phyloP scores from a whole-genome alignment of 768 basidiomycete genomes.

The Sarcomyxa edulis region DNA sequence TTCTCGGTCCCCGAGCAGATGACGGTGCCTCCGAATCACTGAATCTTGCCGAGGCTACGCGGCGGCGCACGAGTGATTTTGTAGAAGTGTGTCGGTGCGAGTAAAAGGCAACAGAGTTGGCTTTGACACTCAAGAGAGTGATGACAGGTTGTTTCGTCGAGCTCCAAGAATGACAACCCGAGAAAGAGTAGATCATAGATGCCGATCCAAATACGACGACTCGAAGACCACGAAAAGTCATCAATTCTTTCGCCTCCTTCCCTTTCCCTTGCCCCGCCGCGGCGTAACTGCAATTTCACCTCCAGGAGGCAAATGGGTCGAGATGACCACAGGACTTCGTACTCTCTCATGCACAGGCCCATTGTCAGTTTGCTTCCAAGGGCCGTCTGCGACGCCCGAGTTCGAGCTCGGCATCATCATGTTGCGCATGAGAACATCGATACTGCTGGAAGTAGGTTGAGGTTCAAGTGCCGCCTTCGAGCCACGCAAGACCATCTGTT shows the following conservation, averaged over 20 bases:
- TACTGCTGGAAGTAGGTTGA: conserved; percentile 37
- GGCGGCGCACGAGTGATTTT: too few species aligned
- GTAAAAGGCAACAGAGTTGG: too few species aligned
- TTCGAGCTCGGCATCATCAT: conserved; percentile 38
- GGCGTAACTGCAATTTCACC: conserved; percentile 19
- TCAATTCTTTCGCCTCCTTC: conserved; percentile 15
- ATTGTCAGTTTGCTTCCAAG: conserved; percentile 30
- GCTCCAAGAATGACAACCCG: too few species aligned
- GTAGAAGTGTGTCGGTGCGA: too few species aligned
- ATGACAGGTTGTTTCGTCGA: too few species aligned
- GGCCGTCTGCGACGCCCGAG: conserved; percentile 21
- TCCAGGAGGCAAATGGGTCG: conserved; percentile 9
- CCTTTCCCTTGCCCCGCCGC: conserved; percentile 18
- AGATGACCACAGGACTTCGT: conserved; percentile 6
- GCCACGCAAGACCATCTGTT: conserved; percentile 39
- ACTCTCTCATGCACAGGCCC: conserved; percentile 12
- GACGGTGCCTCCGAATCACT: too few species aligned
- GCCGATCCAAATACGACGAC: too few species aligned
- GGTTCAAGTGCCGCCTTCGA: conserved; percentile 39
- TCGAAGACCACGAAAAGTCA: neutral
- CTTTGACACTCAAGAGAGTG: too few species aligned
- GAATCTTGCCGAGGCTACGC: too few species aligned
- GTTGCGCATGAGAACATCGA: conserved; percentile 44
- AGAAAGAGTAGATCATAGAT: too few species aligned
- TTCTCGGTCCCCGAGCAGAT: too few species aligned